Base-by-base conservation (phyloP, 2,329 filamentous ascomycete species). In the Penicillium glabrum region DNA sequence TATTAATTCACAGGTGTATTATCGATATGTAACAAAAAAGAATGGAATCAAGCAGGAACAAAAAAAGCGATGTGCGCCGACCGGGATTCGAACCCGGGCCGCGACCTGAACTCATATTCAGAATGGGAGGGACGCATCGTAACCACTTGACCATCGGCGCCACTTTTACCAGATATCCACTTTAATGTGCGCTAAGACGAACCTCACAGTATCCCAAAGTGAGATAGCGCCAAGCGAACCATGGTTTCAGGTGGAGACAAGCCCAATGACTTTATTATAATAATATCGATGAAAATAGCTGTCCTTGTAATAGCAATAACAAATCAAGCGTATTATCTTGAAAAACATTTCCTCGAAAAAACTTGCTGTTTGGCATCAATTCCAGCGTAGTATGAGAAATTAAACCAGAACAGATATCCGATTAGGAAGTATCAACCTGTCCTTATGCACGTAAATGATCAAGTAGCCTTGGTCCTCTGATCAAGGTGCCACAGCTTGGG, bases 11-110 rank as follows among this genome's bases (percentile, higher is more conserved):
- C 29, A 14, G 29, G 29, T 31, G 27, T 13, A 26, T 16, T 9
- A 24, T 21, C 10, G 14, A 26, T 8, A 16, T 27, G 10, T 13
- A 26, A 7, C 24, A 26, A 26, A 26, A 26, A 26, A 26, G 1
- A 29, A 29, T 10, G 43, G 16, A n/a, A 46, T 14, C 21, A 46
- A 46, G 9, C 21, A 50, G 39, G 47, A 50, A 41, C 3, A 55
- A 59, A 52, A 53, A 50, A 56, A 51, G 39, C 9, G 23, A 26
- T 9, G 19, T 64, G 62, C 58, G 41, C 51, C 54, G 59, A 60
- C 60, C 61, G 62, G 64, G 65, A 59, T 61, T 67, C 65, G 65
- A 66, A 67, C 65, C 64, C 65, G 58, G 62, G 61, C 50, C 61
- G 27, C 57, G 33, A 49, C 57, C 57, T 66, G 29, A 39, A 39